phyloP scores from a whole-genome alignment of 805 yeast genomes.

The Schwanniomyces sp. region DNA sequence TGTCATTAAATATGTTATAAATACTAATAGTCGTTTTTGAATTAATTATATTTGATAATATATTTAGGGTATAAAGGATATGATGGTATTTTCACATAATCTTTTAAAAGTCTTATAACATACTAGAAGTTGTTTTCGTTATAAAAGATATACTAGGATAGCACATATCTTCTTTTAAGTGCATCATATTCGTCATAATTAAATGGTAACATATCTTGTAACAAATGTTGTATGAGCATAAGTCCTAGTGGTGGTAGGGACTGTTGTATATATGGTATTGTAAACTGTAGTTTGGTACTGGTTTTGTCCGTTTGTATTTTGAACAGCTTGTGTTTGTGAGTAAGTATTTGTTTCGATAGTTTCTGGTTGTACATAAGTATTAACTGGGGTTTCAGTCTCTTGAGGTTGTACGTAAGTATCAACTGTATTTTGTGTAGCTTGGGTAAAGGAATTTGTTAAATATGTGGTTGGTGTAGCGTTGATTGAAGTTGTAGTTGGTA shows the following conservation, averaged over 20 bases:
- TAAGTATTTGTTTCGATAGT: not conserved
- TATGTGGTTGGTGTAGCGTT: not conserved
- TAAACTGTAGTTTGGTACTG: not conserved
- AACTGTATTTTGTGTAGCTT: not conserved
- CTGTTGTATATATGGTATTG: not conserved
- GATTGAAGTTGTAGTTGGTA: not conserved
- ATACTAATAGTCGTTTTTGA: too few species aligned
- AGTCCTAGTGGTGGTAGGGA: not conserved
- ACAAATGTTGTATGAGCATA: not conserved
- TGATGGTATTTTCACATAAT: too few species aligned
- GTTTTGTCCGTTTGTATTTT: not conserved
- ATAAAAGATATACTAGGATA: too few species aligned
- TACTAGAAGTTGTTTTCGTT: too few species aligned
- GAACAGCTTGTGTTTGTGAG: not conserved
- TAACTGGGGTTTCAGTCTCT: not conserved
- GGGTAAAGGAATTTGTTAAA: too few species aligned
- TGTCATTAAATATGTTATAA: too few species aligned
- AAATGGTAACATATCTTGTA: not conserved
- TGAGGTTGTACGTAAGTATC: not conserved
- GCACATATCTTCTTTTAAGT: not conserved
- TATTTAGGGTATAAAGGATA: too few species aligned
- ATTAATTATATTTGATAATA: too few species aligned
- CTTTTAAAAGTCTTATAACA: too few species aligned
- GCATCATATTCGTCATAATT: not conserved
- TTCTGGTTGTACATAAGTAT: not conserved